Evolutionary conservation across 73 alveolate species (phyloP).

Genomic region (Tetrahymena elliotti): DNA sequence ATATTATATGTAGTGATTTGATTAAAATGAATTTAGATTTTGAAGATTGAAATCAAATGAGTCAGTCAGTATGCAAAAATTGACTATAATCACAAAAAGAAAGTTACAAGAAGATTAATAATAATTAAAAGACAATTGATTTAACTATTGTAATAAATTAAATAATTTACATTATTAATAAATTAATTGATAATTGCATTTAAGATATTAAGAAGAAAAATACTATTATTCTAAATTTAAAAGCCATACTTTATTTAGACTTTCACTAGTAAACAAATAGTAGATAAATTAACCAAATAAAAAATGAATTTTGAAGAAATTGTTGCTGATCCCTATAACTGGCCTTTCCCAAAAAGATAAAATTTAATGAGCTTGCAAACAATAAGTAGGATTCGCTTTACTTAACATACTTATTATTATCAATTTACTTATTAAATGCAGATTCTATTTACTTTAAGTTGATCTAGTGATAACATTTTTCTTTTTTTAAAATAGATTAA

Average conservation of each 20-base stretch:
- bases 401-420: background rate
- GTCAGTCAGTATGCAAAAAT: background rate
- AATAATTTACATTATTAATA: background rate
- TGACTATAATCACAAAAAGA: background rate
- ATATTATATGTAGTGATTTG: background rate
- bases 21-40: background rate
- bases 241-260: background rate
- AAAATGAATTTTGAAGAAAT: background rate
- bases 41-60: background rate
- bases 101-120: background rate
- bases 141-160: background rate
- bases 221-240: background rate
- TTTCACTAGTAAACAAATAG: background rate
- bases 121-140: background rate
- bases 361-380: conserved; percentile 57
- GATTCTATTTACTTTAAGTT: background rate
- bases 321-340: conserved; percentile 45
- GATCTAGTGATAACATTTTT: background rate
- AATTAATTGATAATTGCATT: background rate
- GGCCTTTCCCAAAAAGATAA: conserved; percentile 61
- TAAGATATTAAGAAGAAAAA: background rate
- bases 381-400: conserved; percentile 19
- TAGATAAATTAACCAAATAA: background rate
- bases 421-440: no score
- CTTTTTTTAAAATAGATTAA: conserved; percentile 5